Evolutionary conservation across 1,284 basidiomycete genomes (phyloP).

Genomic region (Cryptococcus jaspeensis): DNA sequence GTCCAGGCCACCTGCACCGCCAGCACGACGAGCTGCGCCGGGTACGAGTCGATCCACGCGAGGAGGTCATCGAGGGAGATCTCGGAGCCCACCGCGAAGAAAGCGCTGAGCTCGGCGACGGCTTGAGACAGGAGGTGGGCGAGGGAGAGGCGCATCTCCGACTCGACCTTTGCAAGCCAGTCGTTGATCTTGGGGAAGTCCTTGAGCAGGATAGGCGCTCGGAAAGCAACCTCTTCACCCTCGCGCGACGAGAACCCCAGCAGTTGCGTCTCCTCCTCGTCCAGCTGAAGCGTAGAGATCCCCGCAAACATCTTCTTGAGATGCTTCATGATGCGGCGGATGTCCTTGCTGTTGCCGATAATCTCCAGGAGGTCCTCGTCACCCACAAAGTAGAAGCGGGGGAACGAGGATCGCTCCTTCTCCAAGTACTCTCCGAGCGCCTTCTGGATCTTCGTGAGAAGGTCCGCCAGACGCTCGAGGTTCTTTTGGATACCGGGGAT

Average conservation of each 20-base stretch:
- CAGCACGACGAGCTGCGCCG: slow-evolving; percentile 92
- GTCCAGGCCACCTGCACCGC: slow-evolving; percentile 96
- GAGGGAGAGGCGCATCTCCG: slow-evolving; percentile 90
- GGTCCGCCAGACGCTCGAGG: slow-evolving; percentile 91
- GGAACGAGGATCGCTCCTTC: slow-evolving; percentile 94
- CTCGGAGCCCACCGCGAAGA: slow-evolving; percentile 60
- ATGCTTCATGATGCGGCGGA: slow-evolving; percentile 95
- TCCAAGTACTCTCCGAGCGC: slow-evolving; percentile 99
- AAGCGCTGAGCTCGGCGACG: slow-evolving; percentile 60
- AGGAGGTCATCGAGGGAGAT: slow-evolving; percentile 68
- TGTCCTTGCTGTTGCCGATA: slow-evolving; percentile 99
- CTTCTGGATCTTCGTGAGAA: slow-evolving; percentile 98
- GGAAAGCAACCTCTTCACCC: slow-evolving; percentile 87
- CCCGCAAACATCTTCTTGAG: slow-evolving; percentile 99
- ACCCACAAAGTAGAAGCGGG: slow-evolving; percentile 99
- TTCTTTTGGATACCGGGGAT: slow-evolving; percentile 96
- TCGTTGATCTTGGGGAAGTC: slow-evolving; percentile 98
- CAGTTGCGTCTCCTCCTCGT: slow-evolving; percentile 75
- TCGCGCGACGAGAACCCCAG: slow-evolving; percentile 86
- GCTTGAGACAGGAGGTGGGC: slow-evolving; percentile 54
- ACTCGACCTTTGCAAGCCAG: slow-evolving; percentile 91
- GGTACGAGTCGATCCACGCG: slow-evolving; percentile 87
- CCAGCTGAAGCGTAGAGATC: slow-evolving; percentile 83
- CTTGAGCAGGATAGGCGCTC: slow-evolving; percentile 78
- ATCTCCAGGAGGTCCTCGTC: slow-evolving; percentile 99